Conservation (phyloP, 768 basidiomycete genomes). For the Leucocoprinus leucothites region DNA sequence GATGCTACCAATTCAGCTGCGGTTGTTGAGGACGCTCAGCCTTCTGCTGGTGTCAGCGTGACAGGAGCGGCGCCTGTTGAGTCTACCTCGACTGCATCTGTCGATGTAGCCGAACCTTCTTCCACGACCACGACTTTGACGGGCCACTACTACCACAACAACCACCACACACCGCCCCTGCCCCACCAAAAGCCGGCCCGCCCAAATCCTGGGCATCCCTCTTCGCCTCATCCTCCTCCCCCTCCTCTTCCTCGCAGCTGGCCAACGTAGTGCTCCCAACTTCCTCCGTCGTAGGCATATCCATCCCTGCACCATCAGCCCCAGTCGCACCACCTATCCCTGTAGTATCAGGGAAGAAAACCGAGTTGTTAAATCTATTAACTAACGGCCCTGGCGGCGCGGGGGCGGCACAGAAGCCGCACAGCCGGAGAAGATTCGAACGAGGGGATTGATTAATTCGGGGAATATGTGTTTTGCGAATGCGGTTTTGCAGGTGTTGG, state of each 20-base stretch:
- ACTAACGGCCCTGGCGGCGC: constrained; percentile 33
- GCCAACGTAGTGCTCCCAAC: constrained; percentile 54
- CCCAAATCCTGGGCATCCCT: constrained; percentile 76
- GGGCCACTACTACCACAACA: background rate
- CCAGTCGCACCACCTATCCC: constrained; percentile 22
- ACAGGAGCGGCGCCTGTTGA: no score
- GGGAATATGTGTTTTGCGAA: constrained; percentile 99
- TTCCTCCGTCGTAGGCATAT: constrained; percentile 72
- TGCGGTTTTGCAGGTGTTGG: constrained; percentile 84
- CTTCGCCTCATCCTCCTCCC: constrained; percentile 42
- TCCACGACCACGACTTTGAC: no score
- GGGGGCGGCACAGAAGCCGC: no score
- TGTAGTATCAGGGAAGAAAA: constrained; percentile 27
- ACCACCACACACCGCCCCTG: background rate
- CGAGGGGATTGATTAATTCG: constrained; percentile 86
- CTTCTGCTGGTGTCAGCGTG: no score
- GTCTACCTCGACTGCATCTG: no score
- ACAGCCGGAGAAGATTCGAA: constrained; percentile 38
- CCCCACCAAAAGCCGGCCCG: constrained; percentile 19
- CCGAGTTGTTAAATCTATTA: constrained; percentile 54
- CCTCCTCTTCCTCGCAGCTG: constrained; percentile 29
- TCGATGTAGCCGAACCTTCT: no score
- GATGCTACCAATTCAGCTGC: no score
- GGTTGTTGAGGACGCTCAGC: no score
- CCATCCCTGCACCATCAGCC: constrained; percentile 38